phyloP scores from a whole-genome alignment of 2,329 filamentous ascomycete species.

The Calonectria montana region DNA sequence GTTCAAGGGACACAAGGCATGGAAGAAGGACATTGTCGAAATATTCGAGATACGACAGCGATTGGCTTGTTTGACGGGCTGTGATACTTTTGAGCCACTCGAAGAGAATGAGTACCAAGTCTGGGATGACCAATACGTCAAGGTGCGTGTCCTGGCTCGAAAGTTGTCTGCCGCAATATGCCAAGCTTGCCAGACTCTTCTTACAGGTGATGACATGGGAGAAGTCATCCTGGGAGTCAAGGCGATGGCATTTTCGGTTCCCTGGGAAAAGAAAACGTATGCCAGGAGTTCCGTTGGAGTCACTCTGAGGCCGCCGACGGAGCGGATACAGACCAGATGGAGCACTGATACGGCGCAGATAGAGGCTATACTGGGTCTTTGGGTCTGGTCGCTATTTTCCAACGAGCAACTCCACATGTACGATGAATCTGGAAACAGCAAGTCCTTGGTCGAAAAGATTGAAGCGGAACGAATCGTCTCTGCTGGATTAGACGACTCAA shows the following conservation, averaged over 20 bases:
- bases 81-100: neutral
- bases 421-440: neutral
- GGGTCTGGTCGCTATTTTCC: neutral
- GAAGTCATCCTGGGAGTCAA: neutral
- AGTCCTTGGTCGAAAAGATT: neutral
- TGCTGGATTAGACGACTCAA: neutral
- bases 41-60: constrained; percentile 2
- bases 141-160: neutral
- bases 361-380: neutral
- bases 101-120: neutral
- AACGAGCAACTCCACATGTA: neutral
- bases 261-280: neutral
- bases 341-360: neutral
- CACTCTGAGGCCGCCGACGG: neutral
- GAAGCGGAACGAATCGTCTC: neutral
- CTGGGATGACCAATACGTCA: neutral
- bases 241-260: neutral
- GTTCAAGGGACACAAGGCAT: neutral
- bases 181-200: neutral
- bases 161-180: neutral
- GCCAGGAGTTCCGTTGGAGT: neutral
- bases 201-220: neutral
- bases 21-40: neutral
- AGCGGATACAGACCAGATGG: constrained; percentile 1
- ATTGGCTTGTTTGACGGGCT: neutral